Evolutionary conservation across 257 asterid species (phyloP), one percentile per base, ranked within the genome.

Genomic region (Vinca minor): DNA sequence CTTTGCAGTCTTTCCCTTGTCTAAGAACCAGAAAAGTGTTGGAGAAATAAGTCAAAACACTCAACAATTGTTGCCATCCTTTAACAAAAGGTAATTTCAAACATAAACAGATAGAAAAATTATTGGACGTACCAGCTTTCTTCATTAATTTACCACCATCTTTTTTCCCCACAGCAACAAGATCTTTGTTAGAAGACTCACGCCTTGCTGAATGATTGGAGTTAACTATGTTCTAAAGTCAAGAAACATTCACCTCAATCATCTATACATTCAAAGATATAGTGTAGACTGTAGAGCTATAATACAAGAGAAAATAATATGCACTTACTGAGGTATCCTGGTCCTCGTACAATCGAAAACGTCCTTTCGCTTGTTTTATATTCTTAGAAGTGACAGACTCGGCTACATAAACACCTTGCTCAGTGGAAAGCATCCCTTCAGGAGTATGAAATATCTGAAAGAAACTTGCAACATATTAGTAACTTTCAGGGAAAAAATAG

Each of bases 291-390:
- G 8, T 8, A 63, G 34, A 72, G 34, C 41, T 23, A 39, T 35
- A 57, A 60, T 18, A 29, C 31, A 60, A 34, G 39, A 25, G 25
- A 28, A 25, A 15, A 47, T 25, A 48, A 58, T 26, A 25, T 26
- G 20, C 18, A 42, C 69, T 46, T 71, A 84, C 94, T 87, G 69
- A 49, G 71, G 65, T 72, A 53, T 83, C 87, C 73, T 71, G 75
- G 34, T 75, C 74, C 69, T 87, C 95, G 68, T 85, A 90, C 48
- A 66, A 71, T 60, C 85, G 84, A 73, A 86, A 84, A 63, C 96
- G 96, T n/a, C 94, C 96, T 82, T 92, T 92, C 29, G 96, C 95
- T 76, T 84, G 97, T 68, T 78, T 86, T 78, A 84, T 82, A 73
- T 89, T 89, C 78, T 76, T 87, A 25, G 91, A 59, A 50, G 72